Evolutionary conservation across 1,284 basidiomycete genomes (phyloP), one percentile per base, ranked within the genome.

Genomic region (Microstroma glucosiphilum): DNA sequence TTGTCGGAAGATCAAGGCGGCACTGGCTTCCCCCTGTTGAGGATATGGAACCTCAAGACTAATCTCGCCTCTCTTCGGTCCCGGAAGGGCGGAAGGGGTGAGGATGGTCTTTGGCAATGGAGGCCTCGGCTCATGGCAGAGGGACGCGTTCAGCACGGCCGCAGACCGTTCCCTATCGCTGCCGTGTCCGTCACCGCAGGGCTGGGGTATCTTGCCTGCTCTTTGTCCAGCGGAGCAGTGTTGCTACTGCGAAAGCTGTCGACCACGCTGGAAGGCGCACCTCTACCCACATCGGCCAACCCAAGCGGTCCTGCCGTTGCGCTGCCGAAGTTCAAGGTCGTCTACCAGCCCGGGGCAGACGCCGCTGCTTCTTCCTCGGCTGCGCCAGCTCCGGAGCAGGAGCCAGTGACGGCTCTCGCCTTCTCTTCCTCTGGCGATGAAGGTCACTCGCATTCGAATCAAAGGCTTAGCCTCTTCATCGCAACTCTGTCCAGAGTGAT

Each of bases 141-240:
- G 51, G 68, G 65, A n/a, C 69, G 70, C 53, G 71, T 76, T 6
- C 74, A 76, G 60, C 74, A 75, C 49, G 72, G 74, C 6, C 69
- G 70, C 25, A 56, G 69, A 46, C 73, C 74, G 0, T 64, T 69
- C 55, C 74, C 74, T 1, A 62, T 94, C 1, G 88, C 90, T 4
- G 86, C 88, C 0, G 82, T 96, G 12, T 89, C 92, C 0, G 82
- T 93, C 26, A 90, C 92, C 0, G 82, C 86, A 6, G 85, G 85
- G n/a, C 83, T 96, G 0, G 86, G 89, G 0, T 89, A 92, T 79
- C 85, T 98, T 19, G 89, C 92, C 4, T 85, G 96, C 48, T 94
- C 92, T 8, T 84, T 97, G 11, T 92, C 88, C 1, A 93, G 97
- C 75, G 94, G 94, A n/a, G 90, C 90, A 0, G 92, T 96, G 6